phyloP scores from a whole-genome alignment of 23 red algal genomes.

The Gracilariopsis chorda region DNA sequence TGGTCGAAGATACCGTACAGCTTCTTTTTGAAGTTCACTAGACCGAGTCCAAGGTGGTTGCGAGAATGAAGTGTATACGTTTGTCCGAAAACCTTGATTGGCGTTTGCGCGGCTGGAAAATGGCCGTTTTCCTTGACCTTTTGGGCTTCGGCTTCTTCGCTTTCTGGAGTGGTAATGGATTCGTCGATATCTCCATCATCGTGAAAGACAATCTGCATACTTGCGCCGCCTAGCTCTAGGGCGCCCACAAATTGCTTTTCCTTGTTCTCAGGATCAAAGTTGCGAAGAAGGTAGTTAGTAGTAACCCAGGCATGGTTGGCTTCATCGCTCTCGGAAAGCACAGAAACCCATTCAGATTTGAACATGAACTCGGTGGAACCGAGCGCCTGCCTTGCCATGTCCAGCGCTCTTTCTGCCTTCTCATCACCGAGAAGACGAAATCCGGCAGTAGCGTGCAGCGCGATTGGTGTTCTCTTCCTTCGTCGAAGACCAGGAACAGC shows the following conservation, averaged over 20 bases:
- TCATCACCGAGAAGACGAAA: slow-evolving; percentile 66
- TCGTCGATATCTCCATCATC: slow-evolving; percentile 14
- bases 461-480: slow-evolving; percentile 68
- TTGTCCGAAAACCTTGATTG: slow-evolving; percentile 15
- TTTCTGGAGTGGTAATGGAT: slow-evolving; percentile 20
- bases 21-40: slow-evolving; percentile 61
- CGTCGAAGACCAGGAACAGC: slow-evolving; percentile 54
- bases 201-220: slow-evolving; percentile 66
- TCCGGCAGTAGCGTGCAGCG: slow-evolving; percentile 80
- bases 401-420: slow-evolving; percentile 46
- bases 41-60: slow-evolving; percentile 60
- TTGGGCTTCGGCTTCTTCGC: not conserved
- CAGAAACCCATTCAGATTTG: slow-evolving; percentile 40
- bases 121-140: not conserved
- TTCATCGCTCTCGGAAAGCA: slow-evolving; percentile 72
- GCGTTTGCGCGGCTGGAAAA: not conserved
- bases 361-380: slow-evolving; percentile 57
- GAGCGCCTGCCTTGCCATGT: slow-evolving; percentile 34
- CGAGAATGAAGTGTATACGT: slow-evolving; percentile 45
- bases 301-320: slow-evolving; percentile 72
- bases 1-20: slow-evolving; percentile 49
- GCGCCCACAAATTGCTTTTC: slow-evolving; percentile 27
- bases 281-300: slow-evolving; percentile 68
- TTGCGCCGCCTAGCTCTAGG: slow-evolving; percentile 73
- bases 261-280: not conserved